Base-by-base conservation (phyloP, 2,329 filamentous ascomycete genomes). In the Curvularia spicifera region DNA sequence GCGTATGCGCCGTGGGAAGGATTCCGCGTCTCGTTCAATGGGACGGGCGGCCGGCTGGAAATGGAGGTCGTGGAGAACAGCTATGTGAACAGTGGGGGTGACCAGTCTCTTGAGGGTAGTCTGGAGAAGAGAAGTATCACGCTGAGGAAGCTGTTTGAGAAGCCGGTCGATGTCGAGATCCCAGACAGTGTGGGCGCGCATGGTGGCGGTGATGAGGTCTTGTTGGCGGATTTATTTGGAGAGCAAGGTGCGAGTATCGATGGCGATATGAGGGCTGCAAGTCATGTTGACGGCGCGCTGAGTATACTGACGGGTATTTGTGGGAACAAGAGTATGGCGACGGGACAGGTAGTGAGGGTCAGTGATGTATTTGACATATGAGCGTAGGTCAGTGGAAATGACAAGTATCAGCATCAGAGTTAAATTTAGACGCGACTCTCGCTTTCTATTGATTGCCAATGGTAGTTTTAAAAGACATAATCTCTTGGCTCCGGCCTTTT, bases 1-100 rank as follows among this genome's bases (percentile, higher is more conserved):
- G 85, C 86, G 0, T 88, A 88, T 56, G 84, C 85, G 4, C 86
- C 86, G 0, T 87, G 85, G 84, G 85, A 87, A 60, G 85, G 85
- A 0, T 86, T 86, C 73, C 78, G 84, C 0, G 83, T 85, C 12
- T 82, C 76, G 57, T 85, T 87, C 70, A 87, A 85, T 65, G 84
- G 86, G 4, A 87, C 82, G 0, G 81, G 81, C 4, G 86, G 86
- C 0, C 76, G 86, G 0, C 69, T 88, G 2, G 86, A 88, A 73
- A 78, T 87, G 55, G 84, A 88, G 65, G 84, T 88, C 0, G 83
- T 88, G 0, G 86, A 88, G 72, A 84, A 84, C 57, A 84, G 83
- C 63, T 88, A 88, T 26, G 67, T 71, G 39, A 87, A 86, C 68
- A 83, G 84, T 1, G 85, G 85, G 0, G 85, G 85, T 0, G 84